These are phyloP conservation scores for Boletus subcaerulescens DNA, from an alignment of 768 basidiomycete species.

Conservation along the genomic window DNA sequence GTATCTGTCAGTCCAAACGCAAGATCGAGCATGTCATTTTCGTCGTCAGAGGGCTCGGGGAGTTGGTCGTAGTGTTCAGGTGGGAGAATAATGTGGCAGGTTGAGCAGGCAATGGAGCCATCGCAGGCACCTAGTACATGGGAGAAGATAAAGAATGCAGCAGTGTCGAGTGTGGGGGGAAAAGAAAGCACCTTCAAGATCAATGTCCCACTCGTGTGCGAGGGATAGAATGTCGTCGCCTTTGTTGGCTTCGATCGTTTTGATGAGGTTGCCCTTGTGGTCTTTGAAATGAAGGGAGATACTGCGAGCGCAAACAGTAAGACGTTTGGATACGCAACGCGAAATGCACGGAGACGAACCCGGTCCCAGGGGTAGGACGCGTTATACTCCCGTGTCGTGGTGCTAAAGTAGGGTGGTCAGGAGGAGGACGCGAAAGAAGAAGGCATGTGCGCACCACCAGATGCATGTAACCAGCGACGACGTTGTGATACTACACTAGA, in stretches of 20 bases:
- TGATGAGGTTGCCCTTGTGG: conserved; percentile 76
- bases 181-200: conserved; percentile 75
- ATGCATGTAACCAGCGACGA: conserved; percentile 14
- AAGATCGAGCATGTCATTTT: conserved; percentile 98
- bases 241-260: conserved; percentile 88
- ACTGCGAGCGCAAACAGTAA: conserved; percentile 38
- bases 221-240: conserved; percentile 90
- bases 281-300: conserved; percentile 91
- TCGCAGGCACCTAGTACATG: conserved; percentile 81
- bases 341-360: conserved; percentile 40
- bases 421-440: background rate
- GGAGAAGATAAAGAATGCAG: background rate
- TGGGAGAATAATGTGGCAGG: conserved; percentile 81
- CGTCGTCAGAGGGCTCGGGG: conserved; percentile 94
- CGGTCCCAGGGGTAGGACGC: conserved; percentile 67
- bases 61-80: conserved; percentile 74
- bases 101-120: conserved; percentile 94
- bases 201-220: conserved; percentile 94
- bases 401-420: background rate
- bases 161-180: background rate
- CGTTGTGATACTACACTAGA: background rate
- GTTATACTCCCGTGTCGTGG: conserved; percentile 49
- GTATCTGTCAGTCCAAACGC: conserved; percentile 97
- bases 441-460: conserved; percentile 9
- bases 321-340: background rate